Base-by-base conservation (phyloP, 768 basidiomycete genomes). In the Naganishia vaughanmartiniae region DNA sequence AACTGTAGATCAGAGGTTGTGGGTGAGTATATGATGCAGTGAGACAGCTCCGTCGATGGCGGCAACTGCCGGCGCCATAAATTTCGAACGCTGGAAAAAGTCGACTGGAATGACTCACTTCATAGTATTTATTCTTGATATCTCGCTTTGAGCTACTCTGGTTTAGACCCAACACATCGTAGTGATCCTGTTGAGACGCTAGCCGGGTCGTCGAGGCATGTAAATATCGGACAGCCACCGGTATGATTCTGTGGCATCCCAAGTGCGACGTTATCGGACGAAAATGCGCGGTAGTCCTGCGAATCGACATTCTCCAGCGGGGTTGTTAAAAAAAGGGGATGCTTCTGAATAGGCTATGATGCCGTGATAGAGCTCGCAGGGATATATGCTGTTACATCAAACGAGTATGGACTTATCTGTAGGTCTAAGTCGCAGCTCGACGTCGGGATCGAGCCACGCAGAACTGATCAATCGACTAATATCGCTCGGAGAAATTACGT, bases 71-170 rank as follows among this genome's bases (percentile, higher is more conserved):
- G 4, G 24, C 1, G 48, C 2, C n/a, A 51, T n/a, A 19, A 10
- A 57, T 2, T 34, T 31, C 5, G 34, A 6, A 28, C 3, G 46
- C 54, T 42, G 36, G 33, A 0, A n/a, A 11, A 46, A 28, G 4
- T 24, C 53, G 34, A 45, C 14, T 42, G 39, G 17, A 45, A 45
- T n/a, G 14, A 73, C 78, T 70, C 63, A 81, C 80, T 76, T 79
- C 80, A 69, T 81, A 81, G 67, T 80, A 81, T 51, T 71, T 74
- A 15, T 78, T 78, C 69, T 81, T 81, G 67, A 81, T 72, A 65
- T 81, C 79, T 71, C 78, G 74, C 67, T 76, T 79, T 1, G 76
- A 78, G 33, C 77, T 75, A 39, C 72, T 75, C 67, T 65, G 72
- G 1, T 72, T 71, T 26, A 81, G 34, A 0, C 65, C 73, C 42